Evolutionary conservation across 208 protist species (phyloP), one percentile per base, ranked within the genome.

Genomic region (Leishmania mexicana): DNA sequence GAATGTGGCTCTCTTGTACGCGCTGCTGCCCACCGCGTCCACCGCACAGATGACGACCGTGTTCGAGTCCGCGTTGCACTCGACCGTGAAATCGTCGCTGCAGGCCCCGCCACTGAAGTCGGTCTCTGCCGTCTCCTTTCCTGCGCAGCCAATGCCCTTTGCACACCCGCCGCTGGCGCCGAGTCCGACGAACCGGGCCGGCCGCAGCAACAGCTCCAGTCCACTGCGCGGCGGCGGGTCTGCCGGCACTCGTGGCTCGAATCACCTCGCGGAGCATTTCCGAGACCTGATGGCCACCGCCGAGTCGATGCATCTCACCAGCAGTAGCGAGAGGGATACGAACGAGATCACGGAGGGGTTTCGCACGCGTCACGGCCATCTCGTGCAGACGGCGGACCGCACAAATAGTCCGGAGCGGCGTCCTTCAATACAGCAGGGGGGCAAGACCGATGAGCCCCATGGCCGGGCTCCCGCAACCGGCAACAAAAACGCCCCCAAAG

Each of bases 1-100:
- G 5, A 80, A 90, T 53, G 78, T 90, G 17, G 91, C 92, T 3
- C 83, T 96, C 5, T 74, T 93, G 19, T 95, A 90, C 68, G 93
- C 93, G 15, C 83, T 89, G 17, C 85, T 96, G 24, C 90, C 93
- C 19, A 88, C 86, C 31, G 65, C 92, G 2, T 74, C 79, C 24
- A 96, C 93, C 19, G 28, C 40, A 42, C 89, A 93, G 65, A 94
- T 93, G 85, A 90, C 93, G 57, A 45, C 80, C 21, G 81, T 84
- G 38, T 93, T 95, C 76, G 89, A 95, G 78, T n/a, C 76, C 21
- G 76, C 93, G 0, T 83, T 95, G 54, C 83, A 81, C 19, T 57
- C 53, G 8, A 86, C 65, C 13, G 86, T 76, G 11, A 58, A 31
- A 7, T 57, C 72, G 40, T 75, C 81, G 47, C 80, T 81, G 31